Evolutionary conservation across 805 yeast genomes (phyloP), one percentile per base, ranked within the genome.

Genomic region (Ogataea philodendri): DNA sequence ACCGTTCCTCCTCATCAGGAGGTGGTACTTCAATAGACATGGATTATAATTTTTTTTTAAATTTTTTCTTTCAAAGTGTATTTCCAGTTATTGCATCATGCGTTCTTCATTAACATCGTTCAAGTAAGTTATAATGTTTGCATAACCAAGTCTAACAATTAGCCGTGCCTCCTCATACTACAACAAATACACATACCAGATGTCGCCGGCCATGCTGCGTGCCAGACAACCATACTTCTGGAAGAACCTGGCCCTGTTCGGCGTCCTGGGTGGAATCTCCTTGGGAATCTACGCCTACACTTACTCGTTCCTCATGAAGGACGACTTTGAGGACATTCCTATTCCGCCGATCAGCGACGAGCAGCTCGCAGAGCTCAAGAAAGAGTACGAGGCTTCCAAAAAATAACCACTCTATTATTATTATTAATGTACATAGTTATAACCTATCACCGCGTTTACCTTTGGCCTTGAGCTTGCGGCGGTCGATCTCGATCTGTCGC

Each of bases 181-280:
- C 44, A 70, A 71, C 57, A 70, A 69, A 22, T 59, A 55, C 42
- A 72, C 78, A 9, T 69, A 65, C 51, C 70, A 70, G 55, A 88
- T 88, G 90, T 85, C 96, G 1, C 96, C 96, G 10, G 96, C 96
- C 5, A 78, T 90, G 71, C 69, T 86, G 48, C 72, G 97, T 46
- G 96, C 96, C 30, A 76, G 97, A 60, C 70, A 74, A 42, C 97
- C 96, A 26, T 90, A 76, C 55, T 85, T 88, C 64, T 76, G 79
- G 73, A 77, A 71, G 52, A 90, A 89, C 59, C 74, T 82, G 55
- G 65, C 76, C 13, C 74, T 79, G 0, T 75, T 89, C 32, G 67
- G 67, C 11, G 61, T 73, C 0, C 65, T 86, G 14, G 62, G 78
- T 4, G 72, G 81, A n/a, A 63, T 86, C 34, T 80, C 93, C 5